These are phyloP conservation scores for Dendrobium chrysotoxum DNA, from an alignment of 106 monocot species.

Conservation along the genomic window DNA sequence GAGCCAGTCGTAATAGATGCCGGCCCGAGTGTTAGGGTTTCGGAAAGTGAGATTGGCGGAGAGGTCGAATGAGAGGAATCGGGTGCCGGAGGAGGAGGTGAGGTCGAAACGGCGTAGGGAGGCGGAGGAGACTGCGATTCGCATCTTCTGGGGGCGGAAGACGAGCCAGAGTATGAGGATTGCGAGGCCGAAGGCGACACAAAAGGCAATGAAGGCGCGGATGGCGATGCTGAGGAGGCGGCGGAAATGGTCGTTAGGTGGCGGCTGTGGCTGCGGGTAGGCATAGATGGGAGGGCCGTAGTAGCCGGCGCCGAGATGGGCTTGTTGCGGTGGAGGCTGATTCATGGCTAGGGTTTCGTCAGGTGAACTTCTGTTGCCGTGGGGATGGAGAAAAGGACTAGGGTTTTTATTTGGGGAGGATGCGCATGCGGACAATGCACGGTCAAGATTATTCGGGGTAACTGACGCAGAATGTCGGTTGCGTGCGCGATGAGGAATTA, in stretches of 20 bases:
- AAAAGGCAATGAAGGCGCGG: constrained; percentile 5
- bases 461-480: no score
- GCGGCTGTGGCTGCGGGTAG: background rate
- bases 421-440: no score
- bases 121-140: constrained; percentile 22
- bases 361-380: no score
- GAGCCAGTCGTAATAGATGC: constrained; percentile 42
- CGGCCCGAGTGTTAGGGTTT: constrained; percentile 42
- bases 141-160: constrained; percentile 19
- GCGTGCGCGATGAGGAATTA: no score
- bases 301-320: background rate
- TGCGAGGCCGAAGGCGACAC: constrained; percentile 17
- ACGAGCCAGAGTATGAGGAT: constrained; percentile 30
- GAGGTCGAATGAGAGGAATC: constrained; percentile 30
- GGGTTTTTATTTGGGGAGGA: no score
- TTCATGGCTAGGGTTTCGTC: background rate
- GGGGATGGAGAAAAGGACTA: no score
- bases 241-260: background rate
- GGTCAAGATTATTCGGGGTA: no score
- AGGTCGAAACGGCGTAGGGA: constrained; percentile 29
- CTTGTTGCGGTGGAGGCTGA: background rate
- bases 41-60: constrained; percentile 23
- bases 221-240: background rate
- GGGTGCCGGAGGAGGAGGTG: background rate
- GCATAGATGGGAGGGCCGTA: constrained; percentile 2